Evolutionary conservation across 139 green algal species (phyloP).

Genomic region (Auxenochlorella pyrenoidosa): DNA sequence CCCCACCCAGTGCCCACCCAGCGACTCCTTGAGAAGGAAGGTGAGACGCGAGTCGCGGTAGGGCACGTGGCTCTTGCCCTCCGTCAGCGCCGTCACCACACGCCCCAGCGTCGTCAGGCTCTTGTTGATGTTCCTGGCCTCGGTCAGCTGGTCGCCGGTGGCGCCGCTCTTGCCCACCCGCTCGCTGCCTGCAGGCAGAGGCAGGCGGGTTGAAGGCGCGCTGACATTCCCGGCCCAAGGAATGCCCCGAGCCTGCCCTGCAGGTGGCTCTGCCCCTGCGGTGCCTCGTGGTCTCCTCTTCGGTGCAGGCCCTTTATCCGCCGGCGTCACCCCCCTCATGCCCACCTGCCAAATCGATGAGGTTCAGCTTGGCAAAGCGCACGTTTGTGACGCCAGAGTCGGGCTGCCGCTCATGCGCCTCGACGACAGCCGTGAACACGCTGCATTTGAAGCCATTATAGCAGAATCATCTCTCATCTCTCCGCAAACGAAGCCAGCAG

Average conservation of each 20-base stretch:
- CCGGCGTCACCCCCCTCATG: neutral
- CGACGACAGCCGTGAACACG: constrained; percentile 83
- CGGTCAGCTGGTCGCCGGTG: constrained; percentile 88
- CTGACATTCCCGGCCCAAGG: neutral
- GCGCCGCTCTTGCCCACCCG: constrained; percentile 75
- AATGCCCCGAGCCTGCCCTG: neutral
- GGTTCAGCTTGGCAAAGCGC: constrained; percentile 84
- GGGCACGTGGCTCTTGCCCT: constrained; percentile 85
- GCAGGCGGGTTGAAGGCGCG: neutral
- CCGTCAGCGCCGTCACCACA: constrained; percentile 90
- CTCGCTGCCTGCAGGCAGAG: constrained; percentile 69
- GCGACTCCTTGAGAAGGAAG: constrained; percentile 95
- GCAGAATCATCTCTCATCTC: too few relatives aligned
- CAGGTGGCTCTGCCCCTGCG: neutral
- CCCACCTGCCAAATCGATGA: constrained; percentile 94
- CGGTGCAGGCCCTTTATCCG: neutral
- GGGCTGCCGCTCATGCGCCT: constrained; percentile 57
- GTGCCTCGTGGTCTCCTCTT: too few relatives aligned
- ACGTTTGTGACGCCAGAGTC: constrained; percentile 56
- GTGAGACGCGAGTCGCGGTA: constrained; percentile 97
- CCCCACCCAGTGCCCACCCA: neutral
- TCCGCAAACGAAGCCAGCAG: too few relatives aligned
- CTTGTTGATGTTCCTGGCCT: constrained; percentile 97
- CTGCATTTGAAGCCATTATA: neutral
- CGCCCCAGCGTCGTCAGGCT: constrained; percentile 89